Base-by-base conservation (phyloP, 73 alveolate species). In the Tetrahymena malaccensis region DNA sequence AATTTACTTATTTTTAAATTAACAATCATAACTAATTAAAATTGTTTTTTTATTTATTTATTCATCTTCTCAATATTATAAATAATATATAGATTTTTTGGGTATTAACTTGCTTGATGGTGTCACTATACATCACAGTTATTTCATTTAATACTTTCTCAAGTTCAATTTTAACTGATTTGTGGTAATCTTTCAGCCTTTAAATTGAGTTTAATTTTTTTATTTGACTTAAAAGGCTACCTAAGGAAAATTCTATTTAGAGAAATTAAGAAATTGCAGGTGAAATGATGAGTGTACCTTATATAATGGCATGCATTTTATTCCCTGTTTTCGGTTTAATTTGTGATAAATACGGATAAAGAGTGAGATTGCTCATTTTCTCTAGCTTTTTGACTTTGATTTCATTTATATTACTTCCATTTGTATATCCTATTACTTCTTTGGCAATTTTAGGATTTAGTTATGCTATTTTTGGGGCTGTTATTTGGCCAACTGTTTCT, bases 241-340 rank as follows among this genome's bases (percentile, higher is more conserved):
- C 95, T 16, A 55, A 55, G 38, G 97, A 89, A 50, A 94, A 84
- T 43, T 35, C 97, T 22, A 6, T 95, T 43, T 93, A 95, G 84
- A 43, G 84, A 55, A 95, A 95, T 22, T 55, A 95, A 95, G 95
- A 95, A 89, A 93, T 85, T 34, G 97, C 97, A 13, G 97, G 97
- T 34, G 97, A 95, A 85, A 84, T 95, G 35, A 95, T 95, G 97
- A 94, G 97, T 10, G 94, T 95, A 31, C 97, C 97, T 5, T 95
- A 95, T 56, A 43, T 95, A 19, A 85, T 94, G 93, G 93, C 95
- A 85, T 85, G 95, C 27, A 27, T 95, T 10, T 27, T 95, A 27
- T 84, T 93, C 94, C 97, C 97, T 9, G 57, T 89, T 43, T 34
- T 95, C 35, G 97, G 97, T 55, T 89, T 85, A 11, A 50, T 95